Evolutionary conservation across 1,284 basidiomycete species (phyloP).

Genomic region (Tylopilus sp.): DNA sequence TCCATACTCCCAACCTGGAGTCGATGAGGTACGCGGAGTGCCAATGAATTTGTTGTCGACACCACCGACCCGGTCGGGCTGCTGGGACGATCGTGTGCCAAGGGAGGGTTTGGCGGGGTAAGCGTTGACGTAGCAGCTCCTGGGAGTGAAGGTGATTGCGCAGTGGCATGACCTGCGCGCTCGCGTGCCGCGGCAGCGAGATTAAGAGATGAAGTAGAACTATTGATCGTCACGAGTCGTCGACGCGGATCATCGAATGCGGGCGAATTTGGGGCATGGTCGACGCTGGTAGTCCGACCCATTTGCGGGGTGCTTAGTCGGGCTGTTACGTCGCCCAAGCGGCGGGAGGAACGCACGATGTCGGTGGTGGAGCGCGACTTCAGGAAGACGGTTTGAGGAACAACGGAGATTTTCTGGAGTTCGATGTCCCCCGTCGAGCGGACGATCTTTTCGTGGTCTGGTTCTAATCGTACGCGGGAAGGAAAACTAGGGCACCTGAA

Average conservation of each 20-base stretch:
- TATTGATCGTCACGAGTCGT: constrained; percentile 65
- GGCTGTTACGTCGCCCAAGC: constrained; percentile 31
- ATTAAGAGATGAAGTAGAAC: constrained; percentile 59
- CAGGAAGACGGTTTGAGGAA: constrained; percentile 93
- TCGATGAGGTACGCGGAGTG: constrained; percentile 54
- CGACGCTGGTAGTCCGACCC: constrained; percentile 44
- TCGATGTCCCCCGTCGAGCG: constrained; percentile 67
- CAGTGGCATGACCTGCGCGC: constrained; percentile 33
- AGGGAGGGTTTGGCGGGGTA: constrained; percentile 36
- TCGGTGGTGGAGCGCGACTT: constrained; percentile 49
- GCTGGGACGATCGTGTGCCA: constrained; percentile 47
- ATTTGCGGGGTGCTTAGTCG: constrained; percentile 47
- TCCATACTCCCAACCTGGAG: constrained; percentile 66
- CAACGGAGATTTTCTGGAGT: constrained; percentile 82
- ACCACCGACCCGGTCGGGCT: constrained; percentile 73
- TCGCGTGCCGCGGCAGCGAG: constrained; percentile 45
- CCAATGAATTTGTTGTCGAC: constrained; percentile 62
- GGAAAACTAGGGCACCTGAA: constrained; percentile 50
- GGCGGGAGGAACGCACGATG: constrained; percentile 35
- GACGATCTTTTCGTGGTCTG: constrained; percentile 59
- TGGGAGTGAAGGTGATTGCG: constrained; percentile 33
- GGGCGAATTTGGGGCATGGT: constrained; percentile 41
- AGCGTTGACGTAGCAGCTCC: constrained; percentile 24
- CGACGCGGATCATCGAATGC: constrained; percentile 74
- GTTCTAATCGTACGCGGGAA: constrained; percentile 56